Percentiles rank a stretch among this genome's conserved stretches.
Evolutionary conservation across 129 eudicot genomes (phyloP).

Genomic region (Centaurea solstitialis): DNA sequence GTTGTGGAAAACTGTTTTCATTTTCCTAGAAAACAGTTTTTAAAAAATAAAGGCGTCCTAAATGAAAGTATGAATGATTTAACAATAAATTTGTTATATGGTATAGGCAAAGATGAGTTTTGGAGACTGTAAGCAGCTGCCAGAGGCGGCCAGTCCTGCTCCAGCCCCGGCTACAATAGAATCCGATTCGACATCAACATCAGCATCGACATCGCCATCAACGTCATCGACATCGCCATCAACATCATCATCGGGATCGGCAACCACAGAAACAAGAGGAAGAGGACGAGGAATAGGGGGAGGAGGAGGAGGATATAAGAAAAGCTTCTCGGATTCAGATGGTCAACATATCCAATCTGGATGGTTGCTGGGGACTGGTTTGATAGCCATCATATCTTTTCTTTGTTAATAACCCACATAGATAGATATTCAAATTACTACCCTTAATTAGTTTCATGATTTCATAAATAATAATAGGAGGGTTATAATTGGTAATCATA

Average conservation of each 20-base stretch:
- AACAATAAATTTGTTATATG: neutral
- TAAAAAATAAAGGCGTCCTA: too few relatives aligned
- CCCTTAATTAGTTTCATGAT: constrained; percentile 1
- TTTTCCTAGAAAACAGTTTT: too few relatives aligned
- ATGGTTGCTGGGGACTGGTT: constrained; percentile 34
- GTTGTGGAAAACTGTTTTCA: too few relatives aligned
- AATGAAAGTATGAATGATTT: neutral
- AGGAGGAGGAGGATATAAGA: constrained; percentile 27
- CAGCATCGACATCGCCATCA: constrained; percentile 4
- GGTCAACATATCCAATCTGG: constrained; percentile 24
- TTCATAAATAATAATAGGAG: neutral
- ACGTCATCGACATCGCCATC: constrained; percentile 18
- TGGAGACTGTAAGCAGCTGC: constrained; percentile 54
- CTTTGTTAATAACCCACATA: constrained; percentile 9
- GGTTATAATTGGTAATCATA: neutral
- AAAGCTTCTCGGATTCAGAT: constrained; percentile 26
- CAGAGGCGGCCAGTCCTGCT: constrained; percentile 38
- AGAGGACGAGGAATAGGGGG: constrained; percentile 9
- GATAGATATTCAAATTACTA: neutral
- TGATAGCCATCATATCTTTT: constrained; percentile 11
- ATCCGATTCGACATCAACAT: constrained; percentile 23
- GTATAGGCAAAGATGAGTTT: constrained; percentile 65
- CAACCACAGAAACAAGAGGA: constrained; percentile 5
- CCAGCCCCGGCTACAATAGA: constrained; percentile 31
- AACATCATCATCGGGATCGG: neutral